Evolutionary conservation across 108 stramenopile genomes (phyloP).

Genomic region (Licmophora abbreviata): DNA sequence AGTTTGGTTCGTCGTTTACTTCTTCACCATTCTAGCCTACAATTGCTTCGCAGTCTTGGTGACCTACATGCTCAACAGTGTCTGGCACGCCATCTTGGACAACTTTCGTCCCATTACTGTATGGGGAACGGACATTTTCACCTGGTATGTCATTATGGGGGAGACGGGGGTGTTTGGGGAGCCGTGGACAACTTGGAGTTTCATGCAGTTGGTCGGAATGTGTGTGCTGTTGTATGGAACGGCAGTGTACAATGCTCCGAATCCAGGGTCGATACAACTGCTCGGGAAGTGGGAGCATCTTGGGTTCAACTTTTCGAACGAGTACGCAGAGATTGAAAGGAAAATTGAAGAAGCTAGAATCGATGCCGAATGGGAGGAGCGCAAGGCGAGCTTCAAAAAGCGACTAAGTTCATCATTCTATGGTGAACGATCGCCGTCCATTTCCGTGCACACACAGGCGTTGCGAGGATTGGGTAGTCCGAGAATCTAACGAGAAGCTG

Average conservation of each 20-base stretch:
- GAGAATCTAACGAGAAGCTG: slow-evolving; percentile 13
- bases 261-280: slow-evolving; percentile 71
- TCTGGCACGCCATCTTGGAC: slow-evolving; percentile 97
- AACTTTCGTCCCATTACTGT: slow-evolving; percentile 94
- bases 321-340: slow-evolving; percentile 50
- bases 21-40: slow-evolving; percentile 87
- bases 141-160: slow-evolving; percentile 73
- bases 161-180: slow-evolving; percentile 68
- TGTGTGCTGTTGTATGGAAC: slow-evolving; percentile 90
- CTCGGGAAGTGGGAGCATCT: slow-evolving; percentile 66
- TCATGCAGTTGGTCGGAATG: slow-evolving; percentile 86
- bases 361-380: slow-evolving; percentile 47
- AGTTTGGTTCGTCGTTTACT: slow-evolving; percentile 65
- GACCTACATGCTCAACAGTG: slow-evolving; percentile 81
- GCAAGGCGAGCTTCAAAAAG: slow-evolving; percentile 33
- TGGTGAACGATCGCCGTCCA: slow-evolving; percentile 35
- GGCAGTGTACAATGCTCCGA: slow-evolving; percentile 91
- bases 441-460: slow-evolving; percentile 53
- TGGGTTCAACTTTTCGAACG: slow-evolving; percentile 45
- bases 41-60: slow-evolving; percentile 93
- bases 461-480: slow-evolving; percentile 30
- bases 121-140: slow-evolving; percentile 81
- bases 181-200: slow-evolving; percentile 77
- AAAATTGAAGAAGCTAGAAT: slow-evolving; percentile 37
- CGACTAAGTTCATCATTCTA: slow-evolving; percentile 45